A percentile compares a stretch with the other conserved stretches of the same genome.
Evolutionary conservation across 768 basidiomycete species (phyloP).

Genomic region (Hortiboletus campestris): DNA sequence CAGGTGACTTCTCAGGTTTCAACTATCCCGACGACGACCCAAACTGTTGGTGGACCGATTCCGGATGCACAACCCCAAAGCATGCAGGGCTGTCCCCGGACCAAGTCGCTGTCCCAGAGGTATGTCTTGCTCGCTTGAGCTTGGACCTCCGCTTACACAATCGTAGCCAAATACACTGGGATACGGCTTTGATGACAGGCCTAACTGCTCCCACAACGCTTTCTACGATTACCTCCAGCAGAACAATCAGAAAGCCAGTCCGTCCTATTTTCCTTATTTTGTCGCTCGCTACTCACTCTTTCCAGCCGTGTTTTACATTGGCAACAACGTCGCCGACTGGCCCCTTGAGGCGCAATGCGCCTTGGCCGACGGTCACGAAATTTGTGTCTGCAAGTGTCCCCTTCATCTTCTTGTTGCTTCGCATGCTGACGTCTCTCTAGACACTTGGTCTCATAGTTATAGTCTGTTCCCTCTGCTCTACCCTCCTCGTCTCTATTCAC

Average conservation of each 20-base stretch:
- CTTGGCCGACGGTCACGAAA: slow-evolving; percentile 55
- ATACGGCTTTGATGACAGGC: slow-evolving; percentile 64
- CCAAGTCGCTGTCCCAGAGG: slow-evolving; percentile 48
- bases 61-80: slow-evolving; percentile 49
- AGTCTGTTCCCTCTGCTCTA: slow-evolving; percentile 35
- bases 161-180: slow-evolving; percentile 50
- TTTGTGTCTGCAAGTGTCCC: slow-evolving; percentile 55
- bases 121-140: slow-evolving; percentile 4
- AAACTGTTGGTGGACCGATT: slow-evolving; percentile 45
- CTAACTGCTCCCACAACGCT: slow-evolving; percentile 61
- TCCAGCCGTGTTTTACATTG: slow-evolving; percentile 61
- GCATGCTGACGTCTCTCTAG: slow-evolving; percentile 5
- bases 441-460: slow-evolving; percentile 39
- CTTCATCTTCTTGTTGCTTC: not conserved
- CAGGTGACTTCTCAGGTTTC: slow-evolving; percentile 32
- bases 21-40: slow-evolving; percentile 42
- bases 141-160: not conserved
- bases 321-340: slow-evolving; percentile 57
- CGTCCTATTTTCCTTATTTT: not conserved
- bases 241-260: slow-evolving; percentile 58
- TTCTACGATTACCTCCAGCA: slow-evolving; percentile 55
- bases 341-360: slow-evolving; percentile 55
- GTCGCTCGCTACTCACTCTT: not conserved
- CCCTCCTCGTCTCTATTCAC: not conserved
- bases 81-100: slow-evolving; percentile 42